phyloP scores from a whole-genome alignment of 2,329 filamentous ascomycete genomes.

The Madurella mycetomatis region DNA sequence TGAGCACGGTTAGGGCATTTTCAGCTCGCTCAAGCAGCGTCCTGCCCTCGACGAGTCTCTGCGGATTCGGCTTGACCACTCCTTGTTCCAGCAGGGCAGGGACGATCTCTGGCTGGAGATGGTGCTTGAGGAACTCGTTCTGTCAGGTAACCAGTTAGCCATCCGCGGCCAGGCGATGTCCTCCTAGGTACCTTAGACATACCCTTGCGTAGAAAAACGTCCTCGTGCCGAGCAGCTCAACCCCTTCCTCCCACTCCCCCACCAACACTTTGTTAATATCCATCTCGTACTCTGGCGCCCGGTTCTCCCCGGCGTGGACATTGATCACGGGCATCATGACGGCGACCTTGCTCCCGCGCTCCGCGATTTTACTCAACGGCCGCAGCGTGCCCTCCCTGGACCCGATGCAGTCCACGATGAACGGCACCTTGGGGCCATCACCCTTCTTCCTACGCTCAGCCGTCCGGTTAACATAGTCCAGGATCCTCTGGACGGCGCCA shows the following conservation, averaged over 20 bases:
- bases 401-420: slow-evolving; percentile 54
- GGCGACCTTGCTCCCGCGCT: slow-evolving; percentile 48
- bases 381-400: slow-evolving; percentile 42
- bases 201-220: slow-evolving; percentile 51
- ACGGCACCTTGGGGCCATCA: slow-evolving; percentile 33
- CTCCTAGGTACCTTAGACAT: slow-evolving; percentile 21
- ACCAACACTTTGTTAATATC: slow-evolving; percentile 39
- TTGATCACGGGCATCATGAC: slow-evolving; percentile 58
- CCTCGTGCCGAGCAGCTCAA: slow-evolving; percentile 49
- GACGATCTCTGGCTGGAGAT: slow-evolving; percentile 52
- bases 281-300: slow-evolving; percentile 51
- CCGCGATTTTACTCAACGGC: slow-evolving; percentile 48
- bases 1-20: slow-evolving; percentile 25
- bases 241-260: slow-evolving; percentile 48
- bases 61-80: slow-evolving; percentile 38
- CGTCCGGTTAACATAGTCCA: slow-evolving; percentile 23
- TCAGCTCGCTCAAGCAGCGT: slow-evolving; percentile 37
- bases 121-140: slow-evolving; percentile 53
- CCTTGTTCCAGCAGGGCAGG: slow-evolving; percentile 41
- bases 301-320: slow-evolving; percentile 43
- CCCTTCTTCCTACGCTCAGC: too few relatives aligned
- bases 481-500: slow-evolving; percentile 35
- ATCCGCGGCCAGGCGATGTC: neutral
- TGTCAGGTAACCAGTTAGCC: slow-evolving; percentile 27
- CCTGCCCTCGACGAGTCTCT: slow-evolving; percentile 39